Base-by-base conservation (phyloP, 371 early-diverging fungal genomes). In the Rhizopus microsporus region DNA sequence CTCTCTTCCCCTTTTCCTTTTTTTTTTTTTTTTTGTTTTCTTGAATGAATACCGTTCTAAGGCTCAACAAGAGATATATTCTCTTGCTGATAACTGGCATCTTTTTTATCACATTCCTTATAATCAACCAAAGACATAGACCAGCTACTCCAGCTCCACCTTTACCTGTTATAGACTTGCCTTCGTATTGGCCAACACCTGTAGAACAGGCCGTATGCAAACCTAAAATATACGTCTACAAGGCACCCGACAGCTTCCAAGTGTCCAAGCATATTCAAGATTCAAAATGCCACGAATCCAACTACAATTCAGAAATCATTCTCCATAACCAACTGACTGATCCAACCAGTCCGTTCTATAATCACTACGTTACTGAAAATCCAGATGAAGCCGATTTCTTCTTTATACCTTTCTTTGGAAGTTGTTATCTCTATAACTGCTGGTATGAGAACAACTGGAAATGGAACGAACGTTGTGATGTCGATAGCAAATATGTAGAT, bases 191-290 rank as follows among this genome's bases (percentile, higher is more conserved):
- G 83, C 83, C 83, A n/a, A 66, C 75, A 30, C 74, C 68, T n/a
- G 30, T 83, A 8, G 75, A 80, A 37, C 63, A 75, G 47, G 66
- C 78, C 7, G 62, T 80, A 1, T 83, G 83, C 53, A 62, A 62
- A 62, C 80, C 80, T 37, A 80, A 78, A 56, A 83, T 83, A 31
- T 83, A 75, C 62, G 83, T 83, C 12, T 83, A 83, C 60, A 69
- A 76, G 37, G 63, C 71, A 34, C 78, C 80, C 8, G 60, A 60
- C 4, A 56, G 58, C 8, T 63, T 76, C 16, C 81, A 78, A 67
- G 74, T 78, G 9, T 56, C 71, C 0, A 65, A 62, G 32, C 15
- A 58, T 4, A 51, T 70, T 5, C 77, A 71, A 43, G 56, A 71
- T 7, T 57, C 61, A n/a, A 45, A 50, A 17, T 77, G 75, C 37